These are phyloP conservation scores for Chaetomiaceae sp. DNA, from an alignment of 2,329 filamentous ascomycete genomes.

Conservation along the genomic window DNA sequence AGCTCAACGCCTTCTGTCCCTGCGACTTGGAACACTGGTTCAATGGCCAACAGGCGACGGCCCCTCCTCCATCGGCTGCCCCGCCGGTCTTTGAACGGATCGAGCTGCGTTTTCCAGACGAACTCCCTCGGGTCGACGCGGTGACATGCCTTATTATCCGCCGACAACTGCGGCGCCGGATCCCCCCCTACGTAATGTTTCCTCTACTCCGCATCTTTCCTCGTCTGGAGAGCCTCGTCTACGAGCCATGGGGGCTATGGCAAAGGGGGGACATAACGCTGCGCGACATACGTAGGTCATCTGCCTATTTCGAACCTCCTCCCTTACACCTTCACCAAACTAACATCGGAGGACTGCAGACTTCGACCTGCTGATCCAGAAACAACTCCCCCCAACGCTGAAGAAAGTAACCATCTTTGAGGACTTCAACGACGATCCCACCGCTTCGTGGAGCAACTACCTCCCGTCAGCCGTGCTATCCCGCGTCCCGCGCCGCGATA, in stretches of 20 bases:
- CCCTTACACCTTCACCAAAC: too few relatives aligned
- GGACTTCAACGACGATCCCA: background rate
- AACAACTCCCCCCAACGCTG: background rate
- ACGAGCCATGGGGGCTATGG: conserved; percentile 1
- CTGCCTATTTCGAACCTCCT: too few relatives aligned
- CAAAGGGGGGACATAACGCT: background rate
- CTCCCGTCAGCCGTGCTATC: too few relatives aligned
- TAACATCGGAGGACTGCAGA: background rate
- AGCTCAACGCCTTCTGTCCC: background rate
- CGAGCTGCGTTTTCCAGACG: background rate
- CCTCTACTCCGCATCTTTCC: background rate
- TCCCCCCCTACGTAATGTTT: background rate
- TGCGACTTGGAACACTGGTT: background rate
- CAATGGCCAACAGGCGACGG: background rate
- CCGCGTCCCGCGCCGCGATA: background rate
- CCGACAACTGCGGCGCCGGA: background rate
- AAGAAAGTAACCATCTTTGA: background rate
- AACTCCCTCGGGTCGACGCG: background rate
- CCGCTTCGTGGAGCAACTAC: too few relatives aligned
- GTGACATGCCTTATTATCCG: background rate
- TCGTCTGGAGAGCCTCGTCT: background rate
- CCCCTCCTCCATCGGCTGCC: background rate
- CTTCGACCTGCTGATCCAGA: background rate
- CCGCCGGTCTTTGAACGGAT: background rate
- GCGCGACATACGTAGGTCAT: background rate